Evolutionary conservation across 2,329 filamentous ascomycete genomes (phyloP).

Genomic region (Dendryphion nanum): DNA sequence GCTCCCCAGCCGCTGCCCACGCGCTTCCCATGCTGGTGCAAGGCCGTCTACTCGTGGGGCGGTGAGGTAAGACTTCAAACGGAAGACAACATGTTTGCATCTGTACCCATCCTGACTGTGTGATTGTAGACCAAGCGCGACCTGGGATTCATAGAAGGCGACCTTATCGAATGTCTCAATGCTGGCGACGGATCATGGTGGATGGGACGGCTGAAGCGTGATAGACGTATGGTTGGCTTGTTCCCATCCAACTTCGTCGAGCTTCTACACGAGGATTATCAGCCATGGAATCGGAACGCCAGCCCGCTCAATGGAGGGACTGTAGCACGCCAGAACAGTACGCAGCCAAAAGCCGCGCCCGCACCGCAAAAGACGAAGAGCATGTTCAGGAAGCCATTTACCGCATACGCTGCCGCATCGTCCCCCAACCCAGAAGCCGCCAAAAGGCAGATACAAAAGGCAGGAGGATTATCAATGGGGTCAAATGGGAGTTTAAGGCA

Average conservation of each 20-base stretch:
- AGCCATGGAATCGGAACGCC: slow-evolving; percentile 66
- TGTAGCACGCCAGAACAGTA: slow-evolving; percentile 52
- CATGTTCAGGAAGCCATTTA: slow-evolving; percentile 62
- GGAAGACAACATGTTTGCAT: slow-evolving; percentile 3
- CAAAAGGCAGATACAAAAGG: slow-evolving; percentile 34
- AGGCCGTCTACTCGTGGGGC: slow-evolving; percentile 90
- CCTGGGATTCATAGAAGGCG: slow-evolving; percentile 94
- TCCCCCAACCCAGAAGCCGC: slow-evolving; percentile 43
- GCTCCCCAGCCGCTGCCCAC: slow-evolving; percentile 60
- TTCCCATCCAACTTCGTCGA: slow-evolving; percentile 98
- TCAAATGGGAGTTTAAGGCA: slow-evolving; percentile 31
- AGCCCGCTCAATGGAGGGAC: slow-evolving; percentile 42
- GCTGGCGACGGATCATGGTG: slow-evolving; percentile 98
- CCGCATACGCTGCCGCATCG: slow-evolving; percentile 54
- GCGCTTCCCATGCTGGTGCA: slow-evolving; percentile 87
- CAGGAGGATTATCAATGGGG: slow-evolving; percentile 26
- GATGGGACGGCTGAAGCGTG: slow-evolving; percentile 87
- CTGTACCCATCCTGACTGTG: slow-evolving; percentile 18
- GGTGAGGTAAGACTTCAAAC: slow-evolving; percentile 58
- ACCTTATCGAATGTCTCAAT: slow-evolving; percentile 96
- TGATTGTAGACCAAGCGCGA: slow-evolving; percentile 72
- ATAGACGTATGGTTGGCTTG: slow-evolving; percentile 84
- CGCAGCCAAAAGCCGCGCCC: slow-evolving; percentile 52
- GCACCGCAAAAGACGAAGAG: slow-evolving; percentile 51
- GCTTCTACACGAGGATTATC: slow-evolving; percentile 79